Evolutionary conservation across 73 alveolate species (phyloP).

Genomic region (Durusdinium trenchii): DNA sequence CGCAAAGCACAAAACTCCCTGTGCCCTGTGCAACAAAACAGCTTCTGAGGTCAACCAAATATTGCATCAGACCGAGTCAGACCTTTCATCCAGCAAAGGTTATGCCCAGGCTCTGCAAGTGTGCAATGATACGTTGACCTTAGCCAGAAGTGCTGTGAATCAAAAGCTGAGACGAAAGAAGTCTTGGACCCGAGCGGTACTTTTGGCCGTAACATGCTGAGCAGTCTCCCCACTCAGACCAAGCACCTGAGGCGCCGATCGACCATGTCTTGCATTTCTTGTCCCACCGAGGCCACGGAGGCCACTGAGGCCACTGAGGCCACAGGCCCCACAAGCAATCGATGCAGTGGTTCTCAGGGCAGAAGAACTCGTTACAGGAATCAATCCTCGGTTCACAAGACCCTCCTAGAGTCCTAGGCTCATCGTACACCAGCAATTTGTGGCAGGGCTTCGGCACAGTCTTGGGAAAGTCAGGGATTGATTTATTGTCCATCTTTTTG

Average conservation of each 20-base stretch:
- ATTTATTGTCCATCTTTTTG: too few species aligned
- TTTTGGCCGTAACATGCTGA: conserved; percentile 82
- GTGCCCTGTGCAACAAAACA: not conserved
- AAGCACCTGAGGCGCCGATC: conserved; percentile 42
- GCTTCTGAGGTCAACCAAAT: not conserved
- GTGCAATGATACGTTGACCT: conserved; percentile 74
- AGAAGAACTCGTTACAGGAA: conserved; percentile 66
- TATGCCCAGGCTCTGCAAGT: conserved; percentile 49
- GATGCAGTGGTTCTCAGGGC: conserved; percentile 71
- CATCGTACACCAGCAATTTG: too few species aligned
- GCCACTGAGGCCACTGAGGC: too few species aligned
- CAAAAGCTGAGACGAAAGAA: not conserved
- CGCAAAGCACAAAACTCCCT: not conserved
- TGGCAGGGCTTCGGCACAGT: too few species aligned
- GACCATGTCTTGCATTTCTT: too few species aligned
- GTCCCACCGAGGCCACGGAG: too few species aligned
- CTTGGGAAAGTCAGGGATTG: too few species aligned
- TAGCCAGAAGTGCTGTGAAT: not conserved
- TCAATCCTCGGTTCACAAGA: conserved; percentile 15
- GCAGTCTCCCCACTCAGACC: conserved; percentile 95
- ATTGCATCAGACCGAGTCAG: too few species aligned
- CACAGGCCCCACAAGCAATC: conserved; percentile 79
- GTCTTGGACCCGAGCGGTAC: conserved; percentile 63
- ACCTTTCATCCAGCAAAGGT: not conserved
- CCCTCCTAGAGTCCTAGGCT: too few species aligned